These are phyloP conservation scores for Coffea canephora DNA, from an alignment of 257 asterid species.

Conservation along the genomic window DNA sequence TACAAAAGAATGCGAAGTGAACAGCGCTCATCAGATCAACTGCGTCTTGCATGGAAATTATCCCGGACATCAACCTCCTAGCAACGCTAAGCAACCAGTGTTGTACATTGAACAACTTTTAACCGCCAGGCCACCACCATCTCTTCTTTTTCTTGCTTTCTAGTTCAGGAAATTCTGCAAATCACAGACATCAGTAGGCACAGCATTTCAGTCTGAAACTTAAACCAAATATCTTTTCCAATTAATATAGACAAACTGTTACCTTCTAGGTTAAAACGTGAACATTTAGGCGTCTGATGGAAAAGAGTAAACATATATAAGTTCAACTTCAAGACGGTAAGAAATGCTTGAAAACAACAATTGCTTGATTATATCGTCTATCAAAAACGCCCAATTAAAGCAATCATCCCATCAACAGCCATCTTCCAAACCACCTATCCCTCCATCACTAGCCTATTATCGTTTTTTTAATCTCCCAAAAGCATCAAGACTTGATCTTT, in stretches of 20 bases:
- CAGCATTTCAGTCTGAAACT: neutral
- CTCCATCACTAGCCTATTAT: neutral
- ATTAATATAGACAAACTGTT: neutral
- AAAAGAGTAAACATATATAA: neutral
- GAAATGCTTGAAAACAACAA: neutral
- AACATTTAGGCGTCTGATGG: neutral
- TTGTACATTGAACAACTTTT: neutral
- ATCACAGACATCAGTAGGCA: neutral
- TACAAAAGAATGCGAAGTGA: neutral
- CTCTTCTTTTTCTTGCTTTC: conserved; percentile 55
- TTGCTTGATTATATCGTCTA: neutral
- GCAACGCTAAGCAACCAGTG: neutral
- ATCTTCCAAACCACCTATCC: neutral
- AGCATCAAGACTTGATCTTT: neutral
- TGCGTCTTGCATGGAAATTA: neutral
- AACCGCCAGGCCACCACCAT: conserved; percentile 49
- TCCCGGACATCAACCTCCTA: neutral
- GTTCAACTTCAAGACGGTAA: neutral
- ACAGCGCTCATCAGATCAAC: neutral
- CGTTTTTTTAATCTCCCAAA: neutral
- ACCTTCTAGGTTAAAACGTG: neutral
- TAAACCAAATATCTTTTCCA: neutral
- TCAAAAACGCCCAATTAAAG: neutral
- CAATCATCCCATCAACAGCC: neutral
- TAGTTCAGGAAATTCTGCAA: conserved; percentile 49